Base-by-base conservation (phyloP, 1,284 basidiomycete genomes). In the Cryptococcus amylolentus region DNA sequence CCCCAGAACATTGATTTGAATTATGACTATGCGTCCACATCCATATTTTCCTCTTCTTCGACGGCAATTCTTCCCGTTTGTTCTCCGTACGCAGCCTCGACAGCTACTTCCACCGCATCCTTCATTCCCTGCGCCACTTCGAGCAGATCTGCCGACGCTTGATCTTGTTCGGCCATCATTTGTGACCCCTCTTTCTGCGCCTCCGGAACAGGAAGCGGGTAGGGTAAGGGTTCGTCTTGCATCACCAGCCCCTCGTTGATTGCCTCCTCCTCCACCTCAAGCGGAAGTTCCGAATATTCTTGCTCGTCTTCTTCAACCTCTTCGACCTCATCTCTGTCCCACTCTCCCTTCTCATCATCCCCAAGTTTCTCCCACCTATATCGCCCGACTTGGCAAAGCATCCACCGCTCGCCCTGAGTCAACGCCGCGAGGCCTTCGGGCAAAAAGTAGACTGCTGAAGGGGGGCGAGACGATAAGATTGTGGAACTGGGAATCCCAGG, bases 341-440 rank as follows among this genome's bases (percentile, higher is more conserved):
- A 45, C 13, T n/a, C 49, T 26, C 38, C 49, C 10, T 12, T 20
- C 10, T 44, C 41, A 5, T n/a, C 51, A 5, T 52, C 43, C 28
- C 18, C 18, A 28, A 26, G 13, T 31, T 37, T 45, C 35, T 41
- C 50, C 51, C 51, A 52, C 28, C 42, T 45, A 26, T 45, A 52
- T 12, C 20, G 44, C 23, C 26, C 31, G 7, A 52, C 51, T 37
- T 44, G 26, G 8, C 16, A 44, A 10, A 52, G 42, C 35, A 42
- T 20, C 23, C 51, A 41, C 35, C 45, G 44, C 31, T 52, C 44
- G 9, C n/a, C 42, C 31, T 45, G 23, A 16, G 20, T 31, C n/a
- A 28, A 31, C 42, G 41, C 18, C 0, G 44, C 44, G n/a, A 52
- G 26, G 13, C 51, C 51, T 9, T 45, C 42, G 4, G 23, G 42